phyloP scores from a whole-genome alignment of 108 stramenopile genomes.

The Nitzschia sp. region DNA sequence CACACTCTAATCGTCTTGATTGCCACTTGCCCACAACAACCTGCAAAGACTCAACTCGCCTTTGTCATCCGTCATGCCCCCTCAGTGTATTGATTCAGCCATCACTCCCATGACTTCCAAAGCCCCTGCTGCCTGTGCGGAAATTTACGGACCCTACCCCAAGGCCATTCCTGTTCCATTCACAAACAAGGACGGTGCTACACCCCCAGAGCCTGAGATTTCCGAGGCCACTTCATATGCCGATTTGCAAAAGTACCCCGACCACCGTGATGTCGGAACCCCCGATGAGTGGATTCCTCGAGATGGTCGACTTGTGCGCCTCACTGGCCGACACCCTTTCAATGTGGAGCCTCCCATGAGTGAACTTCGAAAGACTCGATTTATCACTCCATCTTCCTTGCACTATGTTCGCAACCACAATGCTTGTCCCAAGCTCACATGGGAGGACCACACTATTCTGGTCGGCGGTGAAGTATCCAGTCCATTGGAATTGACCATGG shows the following conservation, averaged over 20 bases:
- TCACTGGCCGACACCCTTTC: constrained; percentile 97
- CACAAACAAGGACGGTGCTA: constrained; percentile 60
- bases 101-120: not conserved
- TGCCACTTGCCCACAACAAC: too few relatives aligned
- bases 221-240: constrained; percentile 52
- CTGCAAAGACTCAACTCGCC: not conserved
- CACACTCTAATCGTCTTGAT: too few relatives aligned
- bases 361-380: constrained; percentile 62
- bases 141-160: constrained; percentile 80
- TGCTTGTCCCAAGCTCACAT: constrained; percentile 75
- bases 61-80: constrained; percentile 19
- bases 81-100: constrained; percentile 17
- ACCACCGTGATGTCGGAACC: constrained; percentile 79
- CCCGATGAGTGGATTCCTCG: constrained; percentile 90
- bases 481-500: constrained; percentile 78
- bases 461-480: constrained; percentile 58
- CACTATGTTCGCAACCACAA: constrained; percentile 92
- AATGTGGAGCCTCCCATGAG: constrained; percentile 94
- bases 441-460: constrained; percentile 77
- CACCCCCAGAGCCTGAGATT: constrained; percentile 47
- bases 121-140: constrained; percentile 2
- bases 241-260: constrained; percentile 56
- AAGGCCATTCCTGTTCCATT: constrained; percentile 77
- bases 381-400: constrained; percentile 81
- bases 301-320: constrained; percentile 85